Evolutionary conservation across 2,329 filamentous ascomycete species (phyloP), one percentile per base, ranked within the genome.

Genomic region (Pestalotiopsis sp.): DNA sequence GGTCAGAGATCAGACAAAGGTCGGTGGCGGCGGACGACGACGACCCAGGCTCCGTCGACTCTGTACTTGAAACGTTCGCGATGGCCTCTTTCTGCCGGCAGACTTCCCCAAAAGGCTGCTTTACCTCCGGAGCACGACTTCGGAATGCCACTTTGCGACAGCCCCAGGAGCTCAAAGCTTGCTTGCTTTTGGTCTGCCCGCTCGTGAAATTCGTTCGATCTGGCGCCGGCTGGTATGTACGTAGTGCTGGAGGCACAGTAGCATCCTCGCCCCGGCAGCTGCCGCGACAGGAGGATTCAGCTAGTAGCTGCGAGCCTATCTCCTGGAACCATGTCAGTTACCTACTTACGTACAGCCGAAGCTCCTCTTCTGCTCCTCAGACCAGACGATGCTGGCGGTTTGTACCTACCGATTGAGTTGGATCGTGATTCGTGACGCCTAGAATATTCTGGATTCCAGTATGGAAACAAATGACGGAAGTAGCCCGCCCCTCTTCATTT

Each of bases 91-190:
- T 20, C 13, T 20, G n/a, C 31, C 39, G 65, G 65, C 25, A 23
- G 36, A 39, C 23, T 57, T 57, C 49, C 65, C 65, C 36, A 62
- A 67, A 66, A 60, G 56, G n/a, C 38, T 49, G 38, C 27, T 20
- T 56, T 23, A 60, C 20, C 52, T 67, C 56, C 65, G 65, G 45
- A 67, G 56, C 65, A 67, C 56, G 65, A 67, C 65, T 39, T 66
- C 65, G 65, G 65, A 39, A 39, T 62, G 36, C 17, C 31, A 27
- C 36, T 67, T 41, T 61, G 45, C 41, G 65, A 39, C 41, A 60
- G 27, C 14, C 31, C 27, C 41, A 58, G 17, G 56, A 38, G 23
- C 27, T 14, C 14, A 2, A 38, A 66, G 49, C 38, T 39, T 17
- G 38, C 4, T 36, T 25, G 2, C 23, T 52, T 36, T 2, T 36